A percentile compares a stretch with the other conserved stretches of the same genome.
Conservation (phyloP, 148 eudicot genomes). For the Diospyros kaki region DNA sequence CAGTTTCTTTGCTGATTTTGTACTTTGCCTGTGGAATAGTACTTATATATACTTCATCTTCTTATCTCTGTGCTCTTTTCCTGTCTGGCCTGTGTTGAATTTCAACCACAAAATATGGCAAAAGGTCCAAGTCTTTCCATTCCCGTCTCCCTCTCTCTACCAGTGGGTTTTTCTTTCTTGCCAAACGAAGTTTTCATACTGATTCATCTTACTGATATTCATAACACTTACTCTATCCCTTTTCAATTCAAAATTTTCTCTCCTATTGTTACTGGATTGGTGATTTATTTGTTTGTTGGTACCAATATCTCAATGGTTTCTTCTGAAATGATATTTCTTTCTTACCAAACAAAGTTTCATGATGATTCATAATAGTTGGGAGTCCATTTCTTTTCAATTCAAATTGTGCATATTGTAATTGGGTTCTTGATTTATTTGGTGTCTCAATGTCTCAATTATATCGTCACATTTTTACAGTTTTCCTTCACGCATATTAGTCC, state of each 20-base stretch:
- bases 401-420: no score
- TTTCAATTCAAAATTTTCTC: background rate
- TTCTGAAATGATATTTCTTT: no score
- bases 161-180: background rate
- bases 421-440: background rate
- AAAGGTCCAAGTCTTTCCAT: background rate
- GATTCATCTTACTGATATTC: background rate
- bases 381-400: no score
- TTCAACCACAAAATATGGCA: background rate
- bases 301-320: background rate
- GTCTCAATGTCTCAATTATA: background rate
- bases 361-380: no score
- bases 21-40: background rate
- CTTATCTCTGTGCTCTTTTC: no score
- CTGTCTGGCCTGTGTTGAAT: background rate
- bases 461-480: slow-evolving; percentile 23
- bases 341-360: no score
- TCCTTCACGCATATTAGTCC: slow-evolving; percentile 8
- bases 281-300: background rate
- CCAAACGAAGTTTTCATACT: background rate
- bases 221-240: background rate
- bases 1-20: background rate
- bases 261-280: background rate
- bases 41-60: background rate
- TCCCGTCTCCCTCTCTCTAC: background rate